A percentile compares a stretch with the other conserved stretches of the same genome.
Conservation (phyloP, 257 asterid species). For the Solanum ossicruentum region DNA sequence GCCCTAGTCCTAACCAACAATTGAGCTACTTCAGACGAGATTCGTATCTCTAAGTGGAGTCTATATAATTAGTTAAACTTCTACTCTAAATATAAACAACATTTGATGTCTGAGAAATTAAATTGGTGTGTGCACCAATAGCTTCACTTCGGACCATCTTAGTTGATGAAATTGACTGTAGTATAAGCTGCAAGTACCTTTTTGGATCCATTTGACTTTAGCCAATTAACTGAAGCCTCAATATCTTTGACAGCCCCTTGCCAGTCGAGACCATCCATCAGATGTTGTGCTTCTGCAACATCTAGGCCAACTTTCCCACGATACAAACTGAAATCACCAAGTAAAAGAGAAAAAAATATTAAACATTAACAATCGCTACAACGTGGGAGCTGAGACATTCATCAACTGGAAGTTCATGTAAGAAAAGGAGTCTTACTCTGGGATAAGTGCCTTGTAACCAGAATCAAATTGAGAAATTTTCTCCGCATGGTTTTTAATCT, state of each 20-base stretch:
- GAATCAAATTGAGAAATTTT: slow-evolving; percentile 67
- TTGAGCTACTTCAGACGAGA: neutral
- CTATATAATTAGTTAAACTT: neutral
- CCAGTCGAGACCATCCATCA: slow-evolving; percentile 96
- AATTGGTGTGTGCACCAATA: neutral
- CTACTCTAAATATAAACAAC: neutral
- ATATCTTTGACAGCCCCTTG: slow-evolving; percentile 91
- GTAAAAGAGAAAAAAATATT: neutral
- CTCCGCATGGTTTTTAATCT: slow-evolving; percentile 93
- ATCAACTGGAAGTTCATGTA: neutral
- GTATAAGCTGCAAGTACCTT: slow-evolving; percentile 36
- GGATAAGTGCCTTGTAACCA: slow-evolving; percentile 84
- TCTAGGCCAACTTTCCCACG: slow-evolving; percentile 96
- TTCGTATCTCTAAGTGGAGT: neutral
- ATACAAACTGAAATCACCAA: slow-evolving; percentile 45
- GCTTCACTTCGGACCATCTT: neutral
- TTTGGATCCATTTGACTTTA: slow-evolving; percentile 77
- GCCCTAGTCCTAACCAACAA: neutral
- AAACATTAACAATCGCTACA: neutral
- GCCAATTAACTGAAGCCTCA: slow-evolving; percentile 90
- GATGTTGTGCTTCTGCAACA: slow-evolving; percentile 94
- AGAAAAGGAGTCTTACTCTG: slow-evolving; percentile 54
- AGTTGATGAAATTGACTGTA: neutral
- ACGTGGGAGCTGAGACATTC: neutral
- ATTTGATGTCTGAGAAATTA: neutral